Base-by-base conservation (phyloP, 129 eudicot species). In the Silybum marianum region DNA sequence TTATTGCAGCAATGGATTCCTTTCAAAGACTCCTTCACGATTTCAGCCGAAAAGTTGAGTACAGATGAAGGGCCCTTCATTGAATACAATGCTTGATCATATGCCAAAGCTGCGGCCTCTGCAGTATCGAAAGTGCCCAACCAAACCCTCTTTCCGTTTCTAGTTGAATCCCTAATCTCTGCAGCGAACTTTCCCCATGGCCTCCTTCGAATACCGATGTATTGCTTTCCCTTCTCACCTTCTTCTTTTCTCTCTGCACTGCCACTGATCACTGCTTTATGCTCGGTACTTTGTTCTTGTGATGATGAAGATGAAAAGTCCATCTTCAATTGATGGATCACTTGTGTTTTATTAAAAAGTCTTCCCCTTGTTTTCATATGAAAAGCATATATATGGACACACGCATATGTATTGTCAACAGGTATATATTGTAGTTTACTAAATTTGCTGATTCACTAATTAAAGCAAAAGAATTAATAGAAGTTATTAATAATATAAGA, bases 141-240 rank as follows among this genome's bases (percentile, higher is more conserved):
- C 89, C 89, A 86, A 13, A 88, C 89, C 86, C 92, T 83, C 75
- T 30, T 62, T 30, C 92, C 92, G 11, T 86, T 76, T 72, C 92
- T 78, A 0, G 92, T 88, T 3, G 88, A 88, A 75, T 88, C 92
- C 54, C 92, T 75, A 11, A 88, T 88, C 71, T 86, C 92, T 0
- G 92, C 89, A 2, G 92, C 92, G 66, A 77, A 88, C 79, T 88
- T 88, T 34, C 92, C 92, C 92, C 88, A 86, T 18, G 90, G 90
- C 69, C 90, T 71, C 73, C 73, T 89, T 69, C 92, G 77, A 1
- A 89, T 79, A 2, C 92, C 90, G 19, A 86, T 84, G 75, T 83
- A 89, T 22, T 80, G 79, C 25, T 63, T 89, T 38, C 42, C 76
- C 79, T 76, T 83, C 42, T 82, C 69, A 18, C 54, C 39, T 75